These are phyloP conservation scores for Aureobasidium vineae DNA, from an alignment of 2,329 filamentous ascomycete species.

Conservation along the genomic window DNA sequence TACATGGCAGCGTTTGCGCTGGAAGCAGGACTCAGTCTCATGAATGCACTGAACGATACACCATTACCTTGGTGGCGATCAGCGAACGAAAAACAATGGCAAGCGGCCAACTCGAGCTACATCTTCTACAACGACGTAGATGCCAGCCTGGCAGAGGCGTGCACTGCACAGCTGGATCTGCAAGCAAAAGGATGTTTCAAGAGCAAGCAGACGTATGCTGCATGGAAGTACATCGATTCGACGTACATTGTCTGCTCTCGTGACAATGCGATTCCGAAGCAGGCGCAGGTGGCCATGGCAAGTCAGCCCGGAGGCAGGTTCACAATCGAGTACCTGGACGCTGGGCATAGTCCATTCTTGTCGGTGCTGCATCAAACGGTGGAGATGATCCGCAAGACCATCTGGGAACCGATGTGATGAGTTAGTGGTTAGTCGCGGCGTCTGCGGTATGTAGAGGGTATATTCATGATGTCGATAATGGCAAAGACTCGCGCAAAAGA, in stretches of 20 bases:
- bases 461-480: background rate
- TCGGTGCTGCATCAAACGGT: slow-evolving; percentile 33
- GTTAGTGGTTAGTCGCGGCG: background rate
- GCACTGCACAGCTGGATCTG: slow-evolving; percentile 32
- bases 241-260: slow-evolving; percentile 45
- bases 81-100: slow-evolving; percentile 23
- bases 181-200: slow-evolving; percentile 36
- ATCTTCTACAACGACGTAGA: slow-evolving; percentile 43
- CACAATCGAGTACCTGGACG: slow-evolving; percentile 31
- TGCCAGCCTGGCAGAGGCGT: slow-evolving; percentile 29
- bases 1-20: slow-evolving; percentile 34
- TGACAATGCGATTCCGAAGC: slow-evolving; percentile 42
- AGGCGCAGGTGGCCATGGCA: slow-evolving; percentile 42
- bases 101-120: slow-evolving; percentile 23
- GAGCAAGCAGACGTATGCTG: slow-evolving; percentile 35
- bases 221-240: slow-evolving; percentile 43
- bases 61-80: slow-evolving; percentile 23
- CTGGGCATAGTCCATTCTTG: slow-evolving; percentile 35
- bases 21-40: slow-evolving; percentile 30
- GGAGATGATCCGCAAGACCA: slow-evolving; percentile 23
- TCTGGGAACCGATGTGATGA: slow-evolving; percentile 25
- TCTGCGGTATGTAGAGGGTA: background rate
- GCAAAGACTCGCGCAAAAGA: too few relatives aligned
- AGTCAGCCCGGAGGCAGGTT: slow-evolving; percentile 29
- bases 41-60: slow-evolving; percentile 28